phyloP scores from a whole-genome alignment of 805 yeast species.

The Lipomyces kockii region DNA sequence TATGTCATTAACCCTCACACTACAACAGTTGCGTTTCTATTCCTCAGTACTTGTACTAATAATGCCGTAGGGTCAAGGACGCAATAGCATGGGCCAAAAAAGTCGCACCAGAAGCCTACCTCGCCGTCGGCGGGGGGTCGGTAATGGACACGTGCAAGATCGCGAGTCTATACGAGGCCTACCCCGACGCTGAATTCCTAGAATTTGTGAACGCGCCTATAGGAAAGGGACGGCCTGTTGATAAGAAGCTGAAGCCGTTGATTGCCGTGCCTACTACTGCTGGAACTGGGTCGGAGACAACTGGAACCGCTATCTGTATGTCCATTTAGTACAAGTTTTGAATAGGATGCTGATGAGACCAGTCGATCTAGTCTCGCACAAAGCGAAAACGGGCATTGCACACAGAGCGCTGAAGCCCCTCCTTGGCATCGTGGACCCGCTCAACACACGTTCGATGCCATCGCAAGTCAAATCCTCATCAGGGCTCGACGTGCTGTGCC shows the following conservation, averaged over 20 bases:
- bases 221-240: conserved; percentile 48
- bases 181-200: conserved; percentile 49
- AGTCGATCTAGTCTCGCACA: conserved; percentile 47
- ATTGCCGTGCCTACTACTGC: conserved; percentile 55
- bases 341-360: not conserved
- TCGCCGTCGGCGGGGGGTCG: conserved; percentile 55
- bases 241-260: conserved; percentile 46
- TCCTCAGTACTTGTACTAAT: not conserved
- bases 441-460: conserved; percentile 50
- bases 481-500: conserved; percentile 53
- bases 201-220: conserved; percentile 53
- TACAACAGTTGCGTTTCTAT: not conserved
- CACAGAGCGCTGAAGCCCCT: conserved; percentile 51
- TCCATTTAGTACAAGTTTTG: not conserved
- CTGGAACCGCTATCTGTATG: conserved; percentile 51
- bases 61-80: conserved; percentile 41
- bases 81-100: conserved; percentile 48
- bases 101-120: conserved; percentile 48
- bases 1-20: conserved; percentile 5
- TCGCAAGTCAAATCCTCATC: conserved; percentile 50
- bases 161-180: conserved; percentile 50
- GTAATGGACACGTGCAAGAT: conserved; percentile 55
- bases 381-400: conserved; percentile 53
- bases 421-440: conserved; percentile 53
- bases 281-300: conserved; percentile 55